Conservation (phyloP, 495 filamentous ascomycete genomes). For the Annulohypoxylon nitens region DNA sequence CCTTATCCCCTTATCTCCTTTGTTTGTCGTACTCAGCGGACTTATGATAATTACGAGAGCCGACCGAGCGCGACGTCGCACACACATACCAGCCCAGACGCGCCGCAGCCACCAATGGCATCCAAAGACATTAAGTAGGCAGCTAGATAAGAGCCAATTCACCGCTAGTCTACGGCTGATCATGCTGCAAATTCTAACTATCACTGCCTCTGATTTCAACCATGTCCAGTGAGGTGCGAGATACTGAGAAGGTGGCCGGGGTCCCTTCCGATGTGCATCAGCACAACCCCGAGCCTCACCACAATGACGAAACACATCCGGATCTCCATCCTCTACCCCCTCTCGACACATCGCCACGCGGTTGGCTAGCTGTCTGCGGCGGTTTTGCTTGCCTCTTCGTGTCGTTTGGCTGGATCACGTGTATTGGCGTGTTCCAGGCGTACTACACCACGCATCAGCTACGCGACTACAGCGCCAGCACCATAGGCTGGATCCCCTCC, state of each 20-base stretch:
- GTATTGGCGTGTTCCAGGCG: conserved; percentile 71
- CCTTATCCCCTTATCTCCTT: too few relatives aligned
- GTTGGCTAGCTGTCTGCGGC: too few relatives aligned
- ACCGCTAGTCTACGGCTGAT: neutral
- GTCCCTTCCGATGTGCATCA: neutral
- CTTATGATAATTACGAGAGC: too few relatives aligned
- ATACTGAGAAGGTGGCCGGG: conserved; percentile 1
- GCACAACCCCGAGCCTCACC: neutral
- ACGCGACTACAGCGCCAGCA: conserved; percentile 60
- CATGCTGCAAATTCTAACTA: neutral
- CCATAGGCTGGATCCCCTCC: conserved; percentile 70
- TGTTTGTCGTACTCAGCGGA: too few relatives aligned
- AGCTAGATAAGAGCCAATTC: too few relatives aligned
- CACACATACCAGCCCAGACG: too few relatives aligned
- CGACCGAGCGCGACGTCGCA: too few relatives aligned
- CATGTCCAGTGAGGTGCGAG: neutral
- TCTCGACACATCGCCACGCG: too few relatives aligned
- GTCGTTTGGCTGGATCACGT: conserved; percentile 60
- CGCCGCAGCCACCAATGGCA: too few relatives aligned
- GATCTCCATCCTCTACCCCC: too few relatives aligned
- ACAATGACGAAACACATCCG: conserved; percentile 44
- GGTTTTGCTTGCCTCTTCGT: too few relatives aligned
- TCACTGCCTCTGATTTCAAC: neutral
- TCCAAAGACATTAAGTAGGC: too few relatives aligned
- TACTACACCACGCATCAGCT: conserved; percentile 68